Evolutionary conservation across 345 rosid genomes (phyloP), one percentile per base, ranked within the genome.

Genomic region (Camelina sativa): DNA sequence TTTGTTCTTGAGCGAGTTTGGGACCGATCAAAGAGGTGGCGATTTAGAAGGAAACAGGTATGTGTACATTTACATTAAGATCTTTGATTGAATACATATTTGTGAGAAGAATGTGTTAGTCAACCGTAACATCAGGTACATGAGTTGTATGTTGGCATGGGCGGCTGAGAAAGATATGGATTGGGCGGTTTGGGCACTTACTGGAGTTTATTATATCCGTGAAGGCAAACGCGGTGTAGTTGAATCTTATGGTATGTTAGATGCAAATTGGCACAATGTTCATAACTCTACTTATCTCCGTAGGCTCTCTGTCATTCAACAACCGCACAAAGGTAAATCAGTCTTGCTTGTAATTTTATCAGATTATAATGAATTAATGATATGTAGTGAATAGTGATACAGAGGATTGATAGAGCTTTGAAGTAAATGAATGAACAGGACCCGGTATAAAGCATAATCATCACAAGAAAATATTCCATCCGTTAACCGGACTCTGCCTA

Each of bases 111-210:
- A 67, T 16, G 11, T 16, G 3, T 28, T 5, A 10, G 16, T 17
- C 16, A 37, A 37, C 10, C n/a, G 20, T 65, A 11, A 30, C 23
- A 34, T 55, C 32, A 78, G 96, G 81, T 94, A 88, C 67, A 61
- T 91, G 65, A 86, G 78, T 76, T 91, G 97, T 84, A 84, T 94
- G 82, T 53, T 87, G n/a, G 86, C 91, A 15, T 72, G 78, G 61
- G 91, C 89, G 7, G 95, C 95, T 25, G 97, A 89, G 50, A 87
- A 87, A 43, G 98, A 94, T 81, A 62, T 86, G 32, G 96, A 94
- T 35, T 91, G 92, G 96, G 94, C 93, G 1, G 63, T 87, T 52
- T 94, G 98, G 98, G 89, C 97, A 1, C 20, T 91, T 11, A 83
- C 76, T 16, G 96, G 97, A 58, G 86, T 91, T 44, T 94, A 91